A percentile compares a stretch with the other conserved stretches of the same genome.
Conservation (phyloP, 2,329 filamentous ascomycete genomes). For the Xylariaceae sp. region DNA sequence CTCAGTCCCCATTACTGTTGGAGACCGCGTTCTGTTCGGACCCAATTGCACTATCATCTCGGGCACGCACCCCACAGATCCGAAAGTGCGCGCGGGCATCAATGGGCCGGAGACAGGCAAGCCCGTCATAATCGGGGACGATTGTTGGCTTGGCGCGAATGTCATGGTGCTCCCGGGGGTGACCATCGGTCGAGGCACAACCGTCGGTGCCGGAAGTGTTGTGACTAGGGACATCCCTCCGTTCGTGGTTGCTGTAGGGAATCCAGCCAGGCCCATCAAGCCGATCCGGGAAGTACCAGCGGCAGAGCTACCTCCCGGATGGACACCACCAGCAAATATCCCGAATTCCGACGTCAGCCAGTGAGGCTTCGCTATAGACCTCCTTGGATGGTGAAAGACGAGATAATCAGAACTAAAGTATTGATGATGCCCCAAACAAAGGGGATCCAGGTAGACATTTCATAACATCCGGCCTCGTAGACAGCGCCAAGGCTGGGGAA, state of each 20-base stretch:
- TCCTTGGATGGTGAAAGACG: constrained; percentile 89
- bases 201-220: constrained; percentile 76
- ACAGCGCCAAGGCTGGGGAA: constrained; percentile 65
- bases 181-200: constrained; percentile 69
- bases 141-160: constrained; percentile 76
- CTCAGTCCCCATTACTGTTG: constrained; percentile 70
- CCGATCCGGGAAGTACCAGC: constrained; percentile 16
- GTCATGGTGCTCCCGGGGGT: constrained; percentile 71
- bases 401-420: constrained; percentile 75
- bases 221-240: constrained; percentile 73
- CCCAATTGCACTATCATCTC: constrained; percentile 75
- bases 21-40: constrained; percentile 71
- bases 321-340: constrained; percentile 17
- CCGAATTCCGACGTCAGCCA: constrained; percentile 13
- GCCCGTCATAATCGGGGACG: constrained; percentile 71
- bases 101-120: constrained; percentile 71
- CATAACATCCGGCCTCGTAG: constrained; percentile 77
- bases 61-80: constrained; percentile 74
- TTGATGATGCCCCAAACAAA: constrained; percentile 85
- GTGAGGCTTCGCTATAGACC: constrained; percentile 57
- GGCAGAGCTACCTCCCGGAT: constrained; percentile 21
- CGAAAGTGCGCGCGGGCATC: constrained; percentile 67
- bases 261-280: constrained; percentile 58
- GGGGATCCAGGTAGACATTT: constrained; percentile 93
- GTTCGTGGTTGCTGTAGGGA: constrained; percentile 61